These are phyloP conservation scores for Castanea sativa DNA, from an alignment of 306 rosid genomes.

Conservation along the genomic window DNA sequence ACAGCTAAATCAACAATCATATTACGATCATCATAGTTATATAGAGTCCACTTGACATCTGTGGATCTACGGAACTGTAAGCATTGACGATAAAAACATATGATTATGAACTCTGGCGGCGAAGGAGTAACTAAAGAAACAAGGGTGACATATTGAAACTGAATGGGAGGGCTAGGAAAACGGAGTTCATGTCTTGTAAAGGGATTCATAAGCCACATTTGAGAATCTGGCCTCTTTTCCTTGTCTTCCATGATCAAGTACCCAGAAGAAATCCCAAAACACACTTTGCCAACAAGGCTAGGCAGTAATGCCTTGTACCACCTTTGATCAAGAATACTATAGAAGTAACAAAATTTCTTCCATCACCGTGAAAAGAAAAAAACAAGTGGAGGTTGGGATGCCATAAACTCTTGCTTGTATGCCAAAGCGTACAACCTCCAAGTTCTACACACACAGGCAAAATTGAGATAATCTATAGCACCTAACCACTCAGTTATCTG, in stretches of 20 bases:
- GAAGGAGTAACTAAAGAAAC: background rate
- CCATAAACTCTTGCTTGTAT: background rate
- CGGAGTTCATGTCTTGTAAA: background rate
- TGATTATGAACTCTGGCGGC: background rate
- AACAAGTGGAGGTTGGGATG: background rate
- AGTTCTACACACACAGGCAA: background rate
- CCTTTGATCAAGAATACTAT: background rate
- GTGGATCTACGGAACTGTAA: background rate
- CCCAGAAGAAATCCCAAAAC: background rate
- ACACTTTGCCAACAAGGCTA: background rate
- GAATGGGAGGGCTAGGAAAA: background rate
- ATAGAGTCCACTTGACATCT: background rate
- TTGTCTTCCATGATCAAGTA: background rate
- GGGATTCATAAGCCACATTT: background rate
- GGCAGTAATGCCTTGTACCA: background rate
- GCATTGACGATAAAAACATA: background rate
- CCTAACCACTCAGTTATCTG: too few relatives aligned
- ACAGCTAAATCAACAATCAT: background rate
- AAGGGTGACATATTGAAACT: background rate
- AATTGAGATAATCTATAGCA: background rate
- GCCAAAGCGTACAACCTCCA: background rate
- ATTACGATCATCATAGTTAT: background rate
- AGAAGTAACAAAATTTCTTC: background rate
- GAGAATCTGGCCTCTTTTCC: background rate
- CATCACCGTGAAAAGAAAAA: background rate